Conservation (phyloP, 192 early-diverging fungal genomes). For the Linnemannia zychae region DNA sequence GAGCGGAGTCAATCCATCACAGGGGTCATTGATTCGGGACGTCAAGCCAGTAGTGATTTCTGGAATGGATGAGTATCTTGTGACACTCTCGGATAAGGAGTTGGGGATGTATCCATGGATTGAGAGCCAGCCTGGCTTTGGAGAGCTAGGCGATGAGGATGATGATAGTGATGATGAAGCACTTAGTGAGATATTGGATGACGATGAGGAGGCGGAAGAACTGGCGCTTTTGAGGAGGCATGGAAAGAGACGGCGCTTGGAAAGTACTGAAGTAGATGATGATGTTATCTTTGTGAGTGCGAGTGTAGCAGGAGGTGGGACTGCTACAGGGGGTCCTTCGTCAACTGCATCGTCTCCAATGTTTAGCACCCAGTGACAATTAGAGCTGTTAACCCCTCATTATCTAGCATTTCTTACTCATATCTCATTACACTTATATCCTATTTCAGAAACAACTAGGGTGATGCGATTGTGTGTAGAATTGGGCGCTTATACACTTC, state of each 20-base stretch:
- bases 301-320: not conserved
- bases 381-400: not conserved
- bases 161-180: constrained; percentile 3
- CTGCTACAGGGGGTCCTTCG: not conserved
- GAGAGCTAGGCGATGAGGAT: not conserved
- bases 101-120: constrained; percentile 29
- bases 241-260: constrained; percentile 19
- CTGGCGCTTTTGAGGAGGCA: not conserved
- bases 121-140: not conserved
- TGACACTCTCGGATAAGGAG: constrained; percentile 19
- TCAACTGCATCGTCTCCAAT: not conserved
- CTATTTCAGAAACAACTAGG: not conserved
- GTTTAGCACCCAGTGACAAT: not conserved
- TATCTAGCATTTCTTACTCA: not conserved
- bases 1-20: not conserved
- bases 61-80: constrained; percentile 27
- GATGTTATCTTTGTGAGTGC: not conserved
- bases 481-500: not conserved
- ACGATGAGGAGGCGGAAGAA: constrained; percentile 10
- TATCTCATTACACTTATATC: not conserved
- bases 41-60: constrained; percentile 26
- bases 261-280: not conserved
- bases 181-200: not conserved
- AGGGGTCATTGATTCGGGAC: constrained; percentile 12
- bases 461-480: not conserved